These are phyloP conservation scores for Naganishia cerealis DNA, from an alignment of 1,284 basidiomycete genomes.

Conservation along the genomic window DNA sequence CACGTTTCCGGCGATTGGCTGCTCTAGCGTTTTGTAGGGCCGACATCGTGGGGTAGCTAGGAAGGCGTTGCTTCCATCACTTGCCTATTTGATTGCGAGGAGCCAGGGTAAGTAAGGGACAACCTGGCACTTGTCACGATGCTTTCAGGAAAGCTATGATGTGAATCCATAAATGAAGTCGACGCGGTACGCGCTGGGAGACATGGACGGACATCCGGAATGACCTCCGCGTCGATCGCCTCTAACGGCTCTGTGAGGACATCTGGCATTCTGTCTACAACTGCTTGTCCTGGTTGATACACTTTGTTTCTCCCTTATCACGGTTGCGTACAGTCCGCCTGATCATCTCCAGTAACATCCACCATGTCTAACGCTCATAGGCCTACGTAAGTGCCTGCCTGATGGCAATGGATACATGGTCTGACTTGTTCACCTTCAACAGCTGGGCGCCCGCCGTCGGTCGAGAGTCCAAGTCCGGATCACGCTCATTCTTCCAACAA, in stretches of 20 bases:
- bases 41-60: background rate
- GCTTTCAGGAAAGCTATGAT: no score
- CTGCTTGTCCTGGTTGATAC: background rate
- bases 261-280: background rate
- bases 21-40: constrained; percentile 23
- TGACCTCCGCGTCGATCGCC: constrained; percentile 3
- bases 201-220: background rate
- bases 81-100: background rate
- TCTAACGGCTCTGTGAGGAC: background rate
- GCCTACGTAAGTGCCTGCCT: constrained; percentile 41
- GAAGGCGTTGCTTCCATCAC: background rate
- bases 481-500: constrained; percentile 80
- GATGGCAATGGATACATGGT: background rate
- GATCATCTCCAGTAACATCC: background rate
- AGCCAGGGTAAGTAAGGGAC: no score
- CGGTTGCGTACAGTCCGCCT: background rate
- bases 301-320: background rate
- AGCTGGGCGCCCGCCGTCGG: constrained; percentile 54
- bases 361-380: constrained; percentile 55
- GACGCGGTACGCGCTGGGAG: background rate
- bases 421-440: background rate
- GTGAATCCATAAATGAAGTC: background rate
- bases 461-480: constrained; percentile 68
- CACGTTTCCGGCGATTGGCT: constrained; percentile 10
- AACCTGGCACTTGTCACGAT: background rate